phyloP scores from a whole-genome alignment of 441 rosid genomes.

The Eutrema salsugineum region DNA sequence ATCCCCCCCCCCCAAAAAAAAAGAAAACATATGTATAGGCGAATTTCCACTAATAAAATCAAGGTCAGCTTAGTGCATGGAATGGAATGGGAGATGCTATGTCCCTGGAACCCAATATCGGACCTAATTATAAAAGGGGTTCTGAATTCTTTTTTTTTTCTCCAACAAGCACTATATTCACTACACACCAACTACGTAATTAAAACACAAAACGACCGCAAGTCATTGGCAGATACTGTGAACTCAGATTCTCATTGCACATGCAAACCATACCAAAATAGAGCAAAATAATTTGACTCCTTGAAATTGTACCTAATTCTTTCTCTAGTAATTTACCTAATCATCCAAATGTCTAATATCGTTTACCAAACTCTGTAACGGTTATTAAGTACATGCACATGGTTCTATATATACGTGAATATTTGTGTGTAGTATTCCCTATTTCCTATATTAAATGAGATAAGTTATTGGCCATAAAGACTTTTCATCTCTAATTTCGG shows the following conservation, averaged over 20 bases:
- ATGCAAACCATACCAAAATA: not conserved
- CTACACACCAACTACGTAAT: not conserved
- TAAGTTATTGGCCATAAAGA: slow-evolving; percentile 5
- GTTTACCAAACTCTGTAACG: slow-evolving; percentile 17
- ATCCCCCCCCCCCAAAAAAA: too few relatives aligned
- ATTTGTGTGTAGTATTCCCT: not conserved
- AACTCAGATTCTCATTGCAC: slow-evolving; percentile 5
- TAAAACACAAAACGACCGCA: not conserved
- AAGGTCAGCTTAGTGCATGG: too few relatives aligned
- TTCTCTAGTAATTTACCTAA: not conserved
- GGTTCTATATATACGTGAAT: slow-evolving; percentile 1
- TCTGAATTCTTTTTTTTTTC: too few relatives aligned
- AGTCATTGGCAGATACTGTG: not conserved
- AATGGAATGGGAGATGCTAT: too few relatives aligned
- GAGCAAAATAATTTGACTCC: not conserved
- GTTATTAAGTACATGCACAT: slow-evolving; percentile 7
- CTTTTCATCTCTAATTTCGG: not conserved
- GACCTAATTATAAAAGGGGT: too few relatives aligned
- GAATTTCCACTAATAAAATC: not conserved
- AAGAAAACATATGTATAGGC: not conserved
- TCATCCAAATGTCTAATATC: not conserved
- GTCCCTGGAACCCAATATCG: too few relatives aligned
- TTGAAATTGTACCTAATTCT: not conserved
- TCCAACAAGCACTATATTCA: not conserved
- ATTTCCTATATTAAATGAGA: not conserved